These are phyloP conservation scores for Arabis alpina DNA, from an alignment of 345 rosid genomes.

Conservation along the genomic window DNA sequence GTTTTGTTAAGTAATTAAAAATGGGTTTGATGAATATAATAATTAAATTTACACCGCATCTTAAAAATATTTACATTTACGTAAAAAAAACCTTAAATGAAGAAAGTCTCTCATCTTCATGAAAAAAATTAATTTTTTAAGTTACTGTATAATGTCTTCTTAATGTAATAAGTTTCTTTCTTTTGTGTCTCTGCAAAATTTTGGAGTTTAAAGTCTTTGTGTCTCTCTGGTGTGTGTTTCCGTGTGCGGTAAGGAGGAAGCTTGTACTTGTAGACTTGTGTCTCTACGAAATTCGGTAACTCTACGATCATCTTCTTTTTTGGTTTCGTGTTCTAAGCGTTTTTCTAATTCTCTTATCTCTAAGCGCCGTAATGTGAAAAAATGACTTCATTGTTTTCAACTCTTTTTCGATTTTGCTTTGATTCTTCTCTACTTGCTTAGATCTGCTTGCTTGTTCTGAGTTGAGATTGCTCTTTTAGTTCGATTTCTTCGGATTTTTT, in stretches of 20 bases:
- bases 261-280: conserved; percentile 39
- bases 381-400: conserved; percentile 33
- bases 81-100: background rate
- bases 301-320: conserved; percentile 26
- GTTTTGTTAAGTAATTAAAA: no score
- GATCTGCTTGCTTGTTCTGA: conserved; percentile 36
- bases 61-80: conserved; percentile 7
- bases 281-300: conserved; percentile 42
- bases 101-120: conserved; percentile 33
- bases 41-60: background rate
- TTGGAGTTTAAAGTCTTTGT: conserved; percentile 32
- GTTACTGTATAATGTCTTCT: background rate
- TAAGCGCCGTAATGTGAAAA: conserved; percentile 40
- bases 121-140: conserved; percentile 7
- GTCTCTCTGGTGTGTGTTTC: conserved; percentile 34
- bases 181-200: conserved; percentile 29
- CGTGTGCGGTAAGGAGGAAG: conserved; percentile 45
- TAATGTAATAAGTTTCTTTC: conserved; percentile 16
- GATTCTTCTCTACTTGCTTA: conserved; percentile 40
- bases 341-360: conserved; percentile 22
- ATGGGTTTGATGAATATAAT: background rate
- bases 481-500: conserved; percentile 29
- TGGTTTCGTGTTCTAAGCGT: conserved; percentile 2
- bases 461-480: conserved; percentile 25
- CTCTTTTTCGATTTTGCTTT: conserved; percentile 21